Evolutionary conservation across 2,329 filamentous ascomycete species (phyloP), one percentile per base, ranked within the genome.

Genomic region (Aspergillus arachidicola): DNA sequence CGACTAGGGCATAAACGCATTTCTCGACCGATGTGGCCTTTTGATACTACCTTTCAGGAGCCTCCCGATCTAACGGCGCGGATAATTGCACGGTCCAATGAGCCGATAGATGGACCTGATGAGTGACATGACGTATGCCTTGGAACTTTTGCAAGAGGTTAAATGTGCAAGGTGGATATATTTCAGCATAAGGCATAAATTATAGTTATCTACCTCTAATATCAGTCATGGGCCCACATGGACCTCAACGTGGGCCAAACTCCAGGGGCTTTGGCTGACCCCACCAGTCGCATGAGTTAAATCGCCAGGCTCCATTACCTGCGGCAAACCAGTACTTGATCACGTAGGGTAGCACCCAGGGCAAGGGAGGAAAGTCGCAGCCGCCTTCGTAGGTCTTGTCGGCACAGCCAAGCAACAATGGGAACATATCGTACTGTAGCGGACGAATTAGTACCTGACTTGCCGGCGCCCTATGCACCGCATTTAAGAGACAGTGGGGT

Each of bases 1-100:
- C 75, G 83, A 12, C 72, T 86, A 6, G 84, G 82, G 0, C 83
- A 86, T 69, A 75, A 72, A 51, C 77, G 79, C 1, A 84, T 86
- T 30, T 71, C 71, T 11, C 76, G 83, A 26, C 84, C 84, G 1
- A 84, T 85, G 82, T 82, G 77, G 77, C 78, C 81, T 0, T 82
- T 82, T 63, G 80, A 83, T 59, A 72, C 70, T 26, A 64, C 65
- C 0, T 80, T 81, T 45, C 53, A 70, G 16, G 56, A 55, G 3
- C 63, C 71, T 12, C 79, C 79, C 0, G 70, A 81, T 69, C 69
- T 82, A 1, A 72, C 66, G 41, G 75, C 77, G 10, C 69, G 71
- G 14, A 63, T 81, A 7, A 76, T 82, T 48, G 68, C 76, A 2
- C 65, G 69, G 56, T 81, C 80, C 1, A 59, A 70, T 12, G 55